A percentile compares a stretch with the other conserved stretches of the same genome.
phyloP scores from a whole-genome alignment of 495 filamentous ascomycete species.

The Margaritispora aquatica region DNA sequence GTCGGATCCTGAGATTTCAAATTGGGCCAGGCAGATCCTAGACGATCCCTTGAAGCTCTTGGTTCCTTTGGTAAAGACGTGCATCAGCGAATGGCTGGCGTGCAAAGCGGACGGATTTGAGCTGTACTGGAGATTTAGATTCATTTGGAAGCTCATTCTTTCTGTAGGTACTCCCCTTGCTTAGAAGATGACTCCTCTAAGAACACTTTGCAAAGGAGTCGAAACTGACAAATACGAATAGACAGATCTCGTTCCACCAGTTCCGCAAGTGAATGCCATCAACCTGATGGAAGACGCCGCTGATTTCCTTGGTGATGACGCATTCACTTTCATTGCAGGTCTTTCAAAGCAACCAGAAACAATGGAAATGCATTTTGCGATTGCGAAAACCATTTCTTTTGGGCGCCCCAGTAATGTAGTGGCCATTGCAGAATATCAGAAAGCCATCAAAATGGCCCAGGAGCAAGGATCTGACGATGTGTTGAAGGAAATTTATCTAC shows the following conservation, averaged over 20 bases:
- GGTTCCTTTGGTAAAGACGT: constrained; percentile 7
- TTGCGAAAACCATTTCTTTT: constrained; percentile 9
- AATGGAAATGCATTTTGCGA: constrained; percentile 10
- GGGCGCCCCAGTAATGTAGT: not conserved
- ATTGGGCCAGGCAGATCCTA: not conserved
- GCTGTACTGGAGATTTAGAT: constrained; percentile 8
- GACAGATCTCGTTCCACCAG: constrained; percentile 9
- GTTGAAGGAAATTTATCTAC: constrained; percentile 4
- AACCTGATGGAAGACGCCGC: not conserved
- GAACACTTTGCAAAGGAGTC: too few relatives aligned
- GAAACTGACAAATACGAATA: not conserved
- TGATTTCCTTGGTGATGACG: constrained; percentile 2
- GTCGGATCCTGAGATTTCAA: constrained; percentile 6
- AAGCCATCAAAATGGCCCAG: constrained; percentile 8
- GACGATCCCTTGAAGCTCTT: constrained; percentile 3
- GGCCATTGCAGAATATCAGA: constrained; percentile 6
- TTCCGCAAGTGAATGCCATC: not conserved
- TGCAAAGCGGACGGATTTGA: not conserved
- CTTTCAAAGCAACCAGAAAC: constrained; percentile 3
- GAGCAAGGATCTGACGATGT: constrained; percentile 1
- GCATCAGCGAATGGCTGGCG: constrained; percentile 6
- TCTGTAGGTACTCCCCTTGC: constrained; percentile 4
- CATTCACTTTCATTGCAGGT: constrained; percentile 7
- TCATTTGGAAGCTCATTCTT: constrained; percentile 6
- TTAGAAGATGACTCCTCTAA: not conserved